phyloP scores from a whole-genome alignment of 805 yeast genomes.

The Saccharomycopsis sp. region DNA sequence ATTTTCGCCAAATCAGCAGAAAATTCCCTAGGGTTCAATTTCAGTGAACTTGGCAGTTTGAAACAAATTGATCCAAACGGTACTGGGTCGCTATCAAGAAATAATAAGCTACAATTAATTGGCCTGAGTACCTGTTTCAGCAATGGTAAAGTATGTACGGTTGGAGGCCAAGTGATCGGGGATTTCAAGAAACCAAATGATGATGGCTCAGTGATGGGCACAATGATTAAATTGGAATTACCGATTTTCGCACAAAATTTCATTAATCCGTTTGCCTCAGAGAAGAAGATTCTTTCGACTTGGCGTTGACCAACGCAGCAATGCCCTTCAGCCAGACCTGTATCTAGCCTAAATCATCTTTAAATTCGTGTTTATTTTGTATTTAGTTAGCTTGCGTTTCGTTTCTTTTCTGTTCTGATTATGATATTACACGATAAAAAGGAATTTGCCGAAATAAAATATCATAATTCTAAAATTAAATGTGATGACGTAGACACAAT shows the following conservation, averaged over 20 bases:
- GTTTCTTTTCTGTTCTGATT: no score
- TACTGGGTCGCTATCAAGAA: background rate
- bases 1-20: conserved; percentile 6
- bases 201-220: background rate
- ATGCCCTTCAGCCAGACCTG: no score
- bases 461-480: no score
- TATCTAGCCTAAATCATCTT: no score
- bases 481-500: no score
- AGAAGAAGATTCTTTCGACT: background rate
- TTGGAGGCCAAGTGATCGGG: conserved; percentile 8
- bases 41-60: background rate
- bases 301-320: no score
- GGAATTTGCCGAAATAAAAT: no score
- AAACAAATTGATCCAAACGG: background rate
- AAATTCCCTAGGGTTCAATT: no score
- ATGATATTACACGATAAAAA: no score
- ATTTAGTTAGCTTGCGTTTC: no score
- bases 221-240: conserved; percentile 5
- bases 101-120: background rate
- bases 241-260: conserved; percentile 13
- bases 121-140: conserved; percentile 9
- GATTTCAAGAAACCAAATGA: background rate
- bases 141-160: conserved; percentile 5
- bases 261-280: background rate
- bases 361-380: no score